phyloP scores from a whole-genome alignment of 2,329 filamentous ascomycete species.

The Verticillium alfalfae region DNA sequence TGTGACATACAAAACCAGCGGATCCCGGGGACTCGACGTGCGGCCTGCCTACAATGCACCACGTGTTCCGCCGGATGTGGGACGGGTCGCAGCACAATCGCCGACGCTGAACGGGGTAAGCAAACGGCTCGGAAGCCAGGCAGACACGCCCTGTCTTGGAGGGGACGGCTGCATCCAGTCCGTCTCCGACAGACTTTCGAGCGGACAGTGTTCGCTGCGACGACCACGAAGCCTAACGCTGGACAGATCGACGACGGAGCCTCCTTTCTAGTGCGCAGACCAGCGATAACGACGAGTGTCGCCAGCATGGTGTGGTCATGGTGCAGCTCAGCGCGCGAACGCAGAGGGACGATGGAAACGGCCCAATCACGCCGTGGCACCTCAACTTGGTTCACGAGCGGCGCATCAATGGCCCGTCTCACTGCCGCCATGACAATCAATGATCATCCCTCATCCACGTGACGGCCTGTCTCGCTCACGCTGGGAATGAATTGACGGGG shows the following conservation, averaged over 20 bases:
- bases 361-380: background rate
- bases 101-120: background rate
- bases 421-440: conserved; percentile 1
- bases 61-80: background rate
- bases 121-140: background rate
- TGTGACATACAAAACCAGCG: background rate
- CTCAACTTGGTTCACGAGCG: background rate
- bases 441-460: conserved; percentile 1
- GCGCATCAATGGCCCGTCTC: background rate
- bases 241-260: too few species aligned
- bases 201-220: background rate
- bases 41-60: background rate
- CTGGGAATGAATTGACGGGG: background rate
- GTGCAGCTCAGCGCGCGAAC: background rate
- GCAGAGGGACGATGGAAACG: background rate
- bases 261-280: too few species aligned
- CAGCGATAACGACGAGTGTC: too few species aligned
- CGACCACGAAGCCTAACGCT: too few species aligned
- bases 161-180: background rate
- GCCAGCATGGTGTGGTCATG: too few species aligned
- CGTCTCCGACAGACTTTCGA: background rate
- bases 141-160: background rate
- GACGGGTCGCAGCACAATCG: background rate
- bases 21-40: background rate
- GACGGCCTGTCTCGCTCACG: background rate